Percentiles rank a stretch among this genome's conserved stretches.
Evolutionary conservation across 73 alveolate species (phyloP).

Genomic region (Paramecium octaurelia): DNA sequence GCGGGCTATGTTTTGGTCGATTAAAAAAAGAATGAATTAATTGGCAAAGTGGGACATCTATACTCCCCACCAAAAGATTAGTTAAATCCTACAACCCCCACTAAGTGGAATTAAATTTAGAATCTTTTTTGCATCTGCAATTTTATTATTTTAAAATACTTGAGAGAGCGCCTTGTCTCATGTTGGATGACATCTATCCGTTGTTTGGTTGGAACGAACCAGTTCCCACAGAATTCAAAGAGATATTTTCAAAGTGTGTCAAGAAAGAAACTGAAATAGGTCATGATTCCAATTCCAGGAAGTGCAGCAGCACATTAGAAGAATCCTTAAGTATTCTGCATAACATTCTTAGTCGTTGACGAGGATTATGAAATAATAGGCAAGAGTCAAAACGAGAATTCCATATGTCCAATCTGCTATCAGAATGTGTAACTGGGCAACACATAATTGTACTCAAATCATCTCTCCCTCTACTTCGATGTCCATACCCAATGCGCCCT

Average conservation of each 20-base stretch:
- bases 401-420: slow-evolving; percentile 43
- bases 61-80: background rate
- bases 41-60: background rate
- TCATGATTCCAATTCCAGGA: background rate
- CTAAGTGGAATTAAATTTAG: background rate
- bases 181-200: background rate
- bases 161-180: background rate
- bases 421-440: background rate
- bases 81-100: background rate
- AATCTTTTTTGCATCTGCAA: background rate
- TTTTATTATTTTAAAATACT: background rate
- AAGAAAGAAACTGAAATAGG: background rate
- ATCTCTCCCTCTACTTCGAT: background rate
- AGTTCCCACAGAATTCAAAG: slow-evolving; percentile 34
- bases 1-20: background rate
- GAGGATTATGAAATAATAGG: slow-evolving; percentile 47
- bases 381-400: background rate
- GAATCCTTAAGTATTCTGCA: slow-evolving; percentile 1
- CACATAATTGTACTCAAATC: background rate
- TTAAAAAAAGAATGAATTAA: slow-evolving; percentile 6
- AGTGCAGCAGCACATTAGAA: slow-evolving; percentile 1
- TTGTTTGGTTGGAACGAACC: slow-evolving; percentile 34
- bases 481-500: background rate
- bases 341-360: background rate
- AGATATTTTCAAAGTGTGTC: background rate